Percentiles rank a stretch among this genome's conserved stretches.
Conservation (phyloP, 2,329 filamentous ascomycete species). For the Tothia fuscella region DNA sequence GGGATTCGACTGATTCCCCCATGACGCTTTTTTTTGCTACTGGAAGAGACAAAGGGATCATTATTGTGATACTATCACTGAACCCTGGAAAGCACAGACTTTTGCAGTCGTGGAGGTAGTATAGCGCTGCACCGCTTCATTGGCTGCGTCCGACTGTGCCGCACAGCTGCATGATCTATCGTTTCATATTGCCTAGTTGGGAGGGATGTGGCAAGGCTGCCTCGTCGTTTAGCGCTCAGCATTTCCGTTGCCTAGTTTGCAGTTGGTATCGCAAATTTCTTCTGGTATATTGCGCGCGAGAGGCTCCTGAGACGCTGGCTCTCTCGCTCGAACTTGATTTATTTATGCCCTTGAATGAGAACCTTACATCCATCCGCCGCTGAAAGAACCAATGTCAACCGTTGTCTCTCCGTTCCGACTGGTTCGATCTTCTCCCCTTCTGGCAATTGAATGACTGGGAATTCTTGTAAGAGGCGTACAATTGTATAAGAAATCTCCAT, state of each 20-base stretch:
- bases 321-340: neutral
- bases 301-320: neutral
- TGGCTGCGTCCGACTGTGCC: neutral
- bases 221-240: neutral
- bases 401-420: constrained; percentile 16
- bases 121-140: neutral
- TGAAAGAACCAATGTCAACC: constrained; percentile 16
- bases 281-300: neutral
- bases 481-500: constrained; percentile 36
- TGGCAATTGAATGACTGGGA: constrained; percentile 12
- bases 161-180: neutral
- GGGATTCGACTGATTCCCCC: neutral
- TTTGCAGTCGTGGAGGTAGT: neutral
- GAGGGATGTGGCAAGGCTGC: neutral
- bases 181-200: neutral
- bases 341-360: neutral
- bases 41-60: neutral
- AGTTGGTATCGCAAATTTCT: neutral
- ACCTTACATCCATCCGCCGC: constrained; percentile 18
- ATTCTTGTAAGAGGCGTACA: constrained; percentile 19
- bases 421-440: constrained; percentile 14
- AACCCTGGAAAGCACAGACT: too few species aligned
- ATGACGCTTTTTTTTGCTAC: neutral
- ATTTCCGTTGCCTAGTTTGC: neutral
- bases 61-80: too few species aligned